Conservation (phyloP, 2,329 filamentous ascomycete genomes). For the Mollisia scopiformis region DNA sequence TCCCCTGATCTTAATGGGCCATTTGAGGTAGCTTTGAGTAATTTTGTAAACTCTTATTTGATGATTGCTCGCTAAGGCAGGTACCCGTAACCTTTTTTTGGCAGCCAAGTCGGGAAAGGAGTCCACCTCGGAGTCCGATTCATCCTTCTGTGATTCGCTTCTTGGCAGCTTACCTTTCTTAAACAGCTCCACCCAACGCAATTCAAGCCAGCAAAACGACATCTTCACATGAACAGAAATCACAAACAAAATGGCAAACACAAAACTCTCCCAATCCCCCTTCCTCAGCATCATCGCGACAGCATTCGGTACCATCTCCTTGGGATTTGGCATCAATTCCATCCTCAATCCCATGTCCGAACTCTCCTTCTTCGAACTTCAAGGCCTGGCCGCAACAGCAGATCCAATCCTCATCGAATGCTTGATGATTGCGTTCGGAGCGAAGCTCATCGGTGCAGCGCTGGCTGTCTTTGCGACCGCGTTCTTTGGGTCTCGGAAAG, state of each 20-base stretch:
- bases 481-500: background rate
- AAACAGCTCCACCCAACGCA: background rate
- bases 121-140: background rate
- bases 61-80: background rate
- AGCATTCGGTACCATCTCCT: background rate
- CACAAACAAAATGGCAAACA: background rate
- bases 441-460: background rate
- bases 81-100: background rate
- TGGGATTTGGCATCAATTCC: constrained; percentile 1
- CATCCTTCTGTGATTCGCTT: background rate
- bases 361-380: constrained; percentile 1
- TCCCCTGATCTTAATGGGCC: no score
- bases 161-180: no score
- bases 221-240: no score
- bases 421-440: constrained; percentile 1
- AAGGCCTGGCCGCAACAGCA: background rate
- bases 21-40: no score
- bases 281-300: background rate
- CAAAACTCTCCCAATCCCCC: background rate
- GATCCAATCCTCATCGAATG: background rate
- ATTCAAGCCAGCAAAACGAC: background rate
- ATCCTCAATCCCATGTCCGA: constrained; percentile 3
- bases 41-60: no score
- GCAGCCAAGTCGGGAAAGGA: background rate
- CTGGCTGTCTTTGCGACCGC: background rate